Evolutionary conservation across 2,329 filamentous ascomycete genomes (phyloP).

Genomic region (Biscogniauxia mediterranea): DNA sequence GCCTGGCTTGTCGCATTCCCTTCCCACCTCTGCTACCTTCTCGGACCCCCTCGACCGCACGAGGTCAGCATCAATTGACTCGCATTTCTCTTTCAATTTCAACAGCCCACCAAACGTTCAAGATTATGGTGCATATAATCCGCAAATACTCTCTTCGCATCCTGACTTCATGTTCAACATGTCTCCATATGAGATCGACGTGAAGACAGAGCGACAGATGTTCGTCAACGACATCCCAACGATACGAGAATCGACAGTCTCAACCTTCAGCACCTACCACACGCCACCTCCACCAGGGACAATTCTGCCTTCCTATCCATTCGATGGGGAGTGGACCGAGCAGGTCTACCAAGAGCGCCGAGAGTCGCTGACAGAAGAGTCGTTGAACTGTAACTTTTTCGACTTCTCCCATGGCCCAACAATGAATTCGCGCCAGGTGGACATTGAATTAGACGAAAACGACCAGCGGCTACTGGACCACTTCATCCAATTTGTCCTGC

Average conservation of each 20-base stretch:
- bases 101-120: conserved; percentile 55
- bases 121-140: conserved; percentile 62
- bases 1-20: conserved; percentile 75
- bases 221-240: conserved; percentile 89
- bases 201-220: conserved; percentile 93
- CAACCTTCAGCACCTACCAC: conserved; percentile 89
- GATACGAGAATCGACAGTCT: conserved; percentile 80
- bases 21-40: conserved; percentile 77
- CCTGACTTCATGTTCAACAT: conserved; percentile 57
- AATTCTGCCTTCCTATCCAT: conserved; percentile 60
- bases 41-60: conserved; percentile 72
- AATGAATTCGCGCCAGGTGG: conserved; percentile 63
- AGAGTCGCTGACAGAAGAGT: conserved; percentile 66
- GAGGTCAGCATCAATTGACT: conserved; percentile 76
- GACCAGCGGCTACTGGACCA: conserved; percentile 87
- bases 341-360: conserved; percentile 66
- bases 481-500: conserved; percentile 84
- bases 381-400: conserved; percentile 75
- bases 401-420: conserved; percentile 71
- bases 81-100: conserved; percentile 76
- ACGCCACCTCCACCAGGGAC: conserved; percentile 70
- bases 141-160: conserved; percentile 55
- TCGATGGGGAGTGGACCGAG: conserved; percentile 68
- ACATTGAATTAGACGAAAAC: conserved; percentile 80
- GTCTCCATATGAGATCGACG: conserved; percentile 87